These are phyloP conservation scores for Aurantiochytrium sp. DNA, from an alignment of 108 stramenopile genomes.

Conservation along the genomic window DNA sequence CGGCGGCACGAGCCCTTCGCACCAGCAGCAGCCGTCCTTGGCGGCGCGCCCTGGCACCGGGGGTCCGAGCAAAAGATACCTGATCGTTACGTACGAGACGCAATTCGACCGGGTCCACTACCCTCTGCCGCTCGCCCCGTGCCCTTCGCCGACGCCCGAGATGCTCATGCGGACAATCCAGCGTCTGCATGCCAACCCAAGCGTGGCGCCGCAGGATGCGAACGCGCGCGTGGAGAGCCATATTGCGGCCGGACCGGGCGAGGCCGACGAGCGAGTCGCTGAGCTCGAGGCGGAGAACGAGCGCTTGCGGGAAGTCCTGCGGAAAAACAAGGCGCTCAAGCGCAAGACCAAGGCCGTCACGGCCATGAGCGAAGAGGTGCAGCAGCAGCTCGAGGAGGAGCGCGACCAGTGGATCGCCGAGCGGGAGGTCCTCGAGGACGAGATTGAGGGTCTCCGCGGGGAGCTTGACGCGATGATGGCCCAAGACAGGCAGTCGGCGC, in stretches of 20 bases:
- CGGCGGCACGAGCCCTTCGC: neutral
- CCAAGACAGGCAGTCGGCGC: neutral
- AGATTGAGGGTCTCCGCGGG: neutral
- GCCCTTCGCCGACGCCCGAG: constrained; percentile 19
- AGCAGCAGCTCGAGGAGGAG: neutral
- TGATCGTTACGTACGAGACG: constrained; percentile 57
- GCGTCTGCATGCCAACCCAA: neutral
- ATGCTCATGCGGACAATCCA: constrained; percentile 21
- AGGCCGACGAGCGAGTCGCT: neutral
- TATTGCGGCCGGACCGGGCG: neutral
- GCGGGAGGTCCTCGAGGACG: neutral
- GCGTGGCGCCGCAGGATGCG: neutral
- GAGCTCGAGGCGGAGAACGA: neutral
- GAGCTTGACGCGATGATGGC: neutral
- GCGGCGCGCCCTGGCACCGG: neutral
- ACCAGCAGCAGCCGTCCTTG: neutral
- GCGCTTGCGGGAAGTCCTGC: neutral
- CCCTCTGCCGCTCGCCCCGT: constrained; percentile 53
- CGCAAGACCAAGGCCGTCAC: neutral
- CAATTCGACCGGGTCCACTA: constrained; percentile 65
- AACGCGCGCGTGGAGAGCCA: neutral
- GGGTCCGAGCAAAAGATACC: constrained; percentile 32
- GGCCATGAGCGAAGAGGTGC: constrained; percentile 1
- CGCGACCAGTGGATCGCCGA: neutral
- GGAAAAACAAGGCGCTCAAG: neutral